Evolutionary conservation across 2,329 filamentous ascomycete species (phyloP).

Genomic region (Penicillium sp.): DNA sequence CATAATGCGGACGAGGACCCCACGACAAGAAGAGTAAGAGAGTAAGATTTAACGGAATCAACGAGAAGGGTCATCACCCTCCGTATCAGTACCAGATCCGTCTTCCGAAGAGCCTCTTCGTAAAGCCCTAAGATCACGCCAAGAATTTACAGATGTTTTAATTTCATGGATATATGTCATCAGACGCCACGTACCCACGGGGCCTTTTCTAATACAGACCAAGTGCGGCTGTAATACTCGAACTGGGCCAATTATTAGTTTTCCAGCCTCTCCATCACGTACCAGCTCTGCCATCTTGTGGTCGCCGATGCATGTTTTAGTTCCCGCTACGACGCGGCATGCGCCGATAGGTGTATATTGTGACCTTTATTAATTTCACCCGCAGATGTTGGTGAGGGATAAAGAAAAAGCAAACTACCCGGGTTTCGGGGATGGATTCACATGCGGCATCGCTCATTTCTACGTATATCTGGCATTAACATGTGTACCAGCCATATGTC

Average conservation of each 20-base stretch:
- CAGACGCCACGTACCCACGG: not conserved
- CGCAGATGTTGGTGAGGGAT: not conserved
- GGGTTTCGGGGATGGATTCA: not conserved
- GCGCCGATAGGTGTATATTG: not conserved
- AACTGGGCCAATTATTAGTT: not conserved
- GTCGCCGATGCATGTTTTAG: not conserved
- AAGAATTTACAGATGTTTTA: not conserved
- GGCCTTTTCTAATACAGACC: not conserved
- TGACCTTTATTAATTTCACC: not conserved
- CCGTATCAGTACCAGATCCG: not conserved
- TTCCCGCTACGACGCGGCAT: not conserved
- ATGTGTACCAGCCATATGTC: not conserved
- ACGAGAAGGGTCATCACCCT: not conserved
- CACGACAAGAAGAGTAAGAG: not conserved
- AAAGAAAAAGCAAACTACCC: not conserved
- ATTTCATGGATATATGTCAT: not conserved
- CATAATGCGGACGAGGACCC: not conserved
- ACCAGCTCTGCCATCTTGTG: not conserved
- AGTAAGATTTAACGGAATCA: not conserved
- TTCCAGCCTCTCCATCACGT: not conserved
- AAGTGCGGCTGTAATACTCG: not conserved
- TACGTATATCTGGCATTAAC: not conserved
- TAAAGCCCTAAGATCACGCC: not conserved
- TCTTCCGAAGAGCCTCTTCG: not conserved
- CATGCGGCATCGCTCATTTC: not conserved